A percentile compares a stretch with the other conserved stretches of the same genome.
Conservation (phyloP, 164 flowering plant genomes). For the Chimonanthus praecox region DNA sequence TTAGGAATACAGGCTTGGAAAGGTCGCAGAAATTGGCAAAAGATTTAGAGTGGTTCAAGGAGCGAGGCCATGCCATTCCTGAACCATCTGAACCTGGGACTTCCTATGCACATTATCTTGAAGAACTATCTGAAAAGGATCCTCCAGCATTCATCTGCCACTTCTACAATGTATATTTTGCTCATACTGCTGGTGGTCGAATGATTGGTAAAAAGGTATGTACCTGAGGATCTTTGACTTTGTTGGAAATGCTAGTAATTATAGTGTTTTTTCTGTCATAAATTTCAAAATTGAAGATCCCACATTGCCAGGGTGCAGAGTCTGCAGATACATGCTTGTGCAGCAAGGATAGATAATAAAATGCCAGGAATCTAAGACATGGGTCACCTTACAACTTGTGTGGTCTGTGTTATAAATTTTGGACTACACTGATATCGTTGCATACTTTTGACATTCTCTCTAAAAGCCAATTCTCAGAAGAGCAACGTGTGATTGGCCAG, state of each 20-base stretch:
- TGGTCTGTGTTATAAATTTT: neutral
- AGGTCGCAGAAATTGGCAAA: constrained; percentile 70
- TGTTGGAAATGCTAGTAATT: neutral
- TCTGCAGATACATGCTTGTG: neutral
- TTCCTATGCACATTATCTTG: constrained; percentile 55
- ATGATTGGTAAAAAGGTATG: constrained; percentile 93
- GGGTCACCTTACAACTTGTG: neutral
- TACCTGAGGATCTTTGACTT: neutral
- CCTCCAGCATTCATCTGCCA: constrained; percentile 96
- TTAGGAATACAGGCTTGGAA: constrained; percentile 88
- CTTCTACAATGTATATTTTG: constrained; percentile 89
- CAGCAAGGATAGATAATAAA: neutral
- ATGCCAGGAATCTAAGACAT: neutral
- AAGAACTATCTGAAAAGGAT: constrained; percentile 76
- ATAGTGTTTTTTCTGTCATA: neutral
- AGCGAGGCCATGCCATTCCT: constrained; percentile 78
- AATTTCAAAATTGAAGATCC: neutral
- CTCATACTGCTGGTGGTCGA: constrained; percentile 95
- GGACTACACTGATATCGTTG: neutral
- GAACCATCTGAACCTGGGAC: constrained; percentile 84
- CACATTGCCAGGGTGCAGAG: neutral
- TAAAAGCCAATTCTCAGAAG: neutral
- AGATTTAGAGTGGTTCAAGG: constrained; percentile 93
- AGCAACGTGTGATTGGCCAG: neutral
- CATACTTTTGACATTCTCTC: neutral